Percentiles rank a stretch among this genome's conserved stretches.
phyloP scores from a whole-genome alignment of 2,329 filamentous ascomycete species.

The Neocatenulostroma microsporum region DNA sequence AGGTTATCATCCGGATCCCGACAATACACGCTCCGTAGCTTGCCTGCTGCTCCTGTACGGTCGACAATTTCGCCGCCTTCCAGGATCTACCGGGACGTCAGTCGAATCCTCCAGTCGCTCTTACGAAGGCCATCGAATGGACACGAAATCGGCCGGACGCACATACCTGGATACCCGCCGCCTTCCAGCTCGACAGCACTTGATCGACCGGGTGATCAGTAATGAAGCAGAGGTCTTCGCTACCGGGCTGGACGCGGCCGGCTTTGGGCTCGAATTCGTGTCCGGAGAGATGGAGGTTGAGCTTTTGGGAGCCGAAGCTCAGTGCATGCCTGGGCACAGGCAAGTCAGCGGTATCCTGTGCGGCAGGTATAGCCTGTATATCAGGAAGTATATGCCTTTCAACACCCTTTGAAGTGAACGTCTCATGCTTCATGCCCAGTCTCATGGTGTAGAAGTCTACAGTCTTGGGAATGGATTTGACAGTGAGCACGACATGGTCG shows the following conservation, averaged over 20 bases:
- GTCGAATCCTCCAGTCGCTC: neutral
- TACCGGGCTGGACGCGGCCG: conserved; percentile 45
- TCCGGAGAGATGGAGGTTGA: conserved; percentile 53
- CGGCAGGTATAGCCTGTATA: conserved; percentile 14
- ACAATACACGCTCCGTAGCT: conserved; percentile 51
- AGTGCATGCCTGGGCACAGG: conserved; percentile 52
- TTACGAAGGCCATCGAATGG: neutral
- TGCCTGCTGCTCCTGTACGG: conserved; percentile 50
- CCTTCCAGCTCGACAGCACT: conserved; percentile 37
- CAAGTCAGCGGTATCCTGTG: conserved; percentile 17
- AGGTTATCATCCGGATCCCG: conserved; percentile 56
- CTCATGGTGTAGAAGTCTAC: conserved; percentile 48
- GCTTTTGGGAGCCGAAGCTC: conserved; percentile 52
- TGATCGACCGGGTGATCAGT: conserved; percentile 44
- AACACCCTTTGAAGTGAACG: conserved; percentile 37
- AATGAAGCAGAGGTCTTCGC: conserved; percentile 54
- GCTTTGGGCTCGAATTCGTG: conserved; percentile 56
- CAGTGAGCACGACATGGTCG: conserved; percentile 56
- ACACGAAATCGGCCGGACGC: too few species aligned
- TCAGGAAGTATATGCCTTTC: conserved; percentile 15
- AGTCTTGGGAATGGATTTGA: conserved; percentile 43
- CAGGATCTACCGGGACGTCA: conserved; percentile 19
- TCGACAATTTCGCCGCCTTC: conserved; percentile 47
- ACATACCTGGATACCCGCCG: conserved; percentile 41
- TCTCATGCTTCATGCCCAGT: conserved; percentile 51